Base-by-base conservation (phyloP, 2,329 filamentous ascomycete species). In the Calonectria leucothoes region DNA sequence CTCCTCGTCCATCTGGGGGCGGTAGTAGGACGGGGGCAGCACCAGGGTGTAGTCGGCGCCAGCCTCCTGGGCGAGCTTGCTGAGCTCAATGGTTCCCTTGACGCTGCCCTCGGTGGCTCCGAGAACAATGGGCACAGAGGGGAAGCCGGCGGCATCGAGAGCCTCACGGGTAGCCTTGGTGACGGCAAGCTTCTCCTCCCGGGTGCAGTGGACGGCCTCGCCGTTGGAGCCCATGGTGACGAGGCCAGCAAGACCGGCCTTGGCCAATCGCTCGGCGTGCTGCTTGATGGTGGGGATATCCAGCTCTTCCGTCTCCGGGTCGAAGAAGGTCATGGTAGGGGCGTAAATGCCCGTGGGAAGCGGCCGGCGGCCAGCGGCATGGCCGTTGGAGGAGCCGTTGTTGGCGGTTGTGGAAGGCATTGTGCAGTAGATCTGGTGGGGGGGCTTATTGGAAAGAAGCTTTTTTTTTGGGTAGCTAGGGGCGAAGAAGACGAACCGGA, bases 161-260 rank as follows among this genome's bases (percentile, higher is more conserved):
- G 95, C 95, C 82, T 95, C 93, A 70, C 95, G 92, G 11, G 94
- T 96, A 67, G 95, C 94, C 81, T 88, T 88, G 23, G 94, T 96
- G 76, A 97, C 93, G 37, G 91, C 90, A 61, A 91, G 84, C 83
- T 95, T 95, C 85, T 98, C 95, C 75, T 93, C 91, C 55, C 91
- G 91, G 68, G 93, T 94, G 80, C 96, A 93, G 87, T 98, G 95
- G 70, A 95, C 93, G 29, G 95, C 95, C 87, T 98, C 95, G 74
- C 95, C 95, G 85, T 97, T 98, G 78, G 95, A 97, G 75, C 95
- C 95, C 93, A 97, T 95, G 78, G 93, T 93, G 52, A 97, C 94
- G 31, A 98, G 89, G 42, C 95, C 95, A 61, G 93, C 94, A 14
- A 98, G 91, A 11, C 95, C 95, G 71, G 92, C 94, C 82, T 92